phyloP scores from a whole-genome alignment of 257 asterid genomes.

The Nicotiana benthamiana region DNA sequence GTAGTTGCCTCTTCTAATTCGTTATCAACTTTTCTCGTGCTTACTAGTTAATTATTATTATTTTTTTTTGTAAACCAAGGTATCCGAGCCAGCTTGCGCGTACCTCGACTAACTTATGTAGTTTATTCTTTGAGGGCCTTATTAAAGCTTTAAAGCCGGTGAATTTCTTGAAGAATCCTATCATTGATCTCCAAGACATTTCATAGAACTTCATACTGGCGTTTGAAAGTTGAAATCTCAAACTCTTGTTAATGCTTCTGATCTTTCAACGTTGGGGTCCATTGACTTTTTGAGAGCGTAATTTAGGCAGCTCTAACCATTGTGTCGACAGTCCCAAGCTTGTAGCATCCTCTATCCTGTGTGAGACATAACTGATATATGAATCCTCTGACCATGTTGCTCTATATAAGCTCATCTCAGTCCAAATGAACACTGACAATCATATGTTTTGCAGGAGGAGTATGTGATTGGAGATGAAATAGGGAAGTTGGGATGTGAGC shows the following conservation, averaged over 20 bases:
- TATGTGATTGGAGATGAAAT: conserved; percentile 55
- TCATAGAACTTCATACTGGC: not conserved
- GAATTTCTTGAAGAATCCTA: not conserved
- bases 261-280: not conserved
- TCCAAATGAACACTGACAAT: not conserved
- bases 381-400: not conserved
- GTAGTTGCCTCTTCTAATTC: not conserved
- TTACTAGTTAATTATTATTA: not conserved
- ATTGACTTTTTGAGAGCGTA: not conserved
- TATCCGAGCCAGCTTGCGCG: too few species aligned
- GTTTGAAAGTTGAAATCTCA: not conserved
- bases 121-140: too few species aligned
- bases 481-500: conserved; percentile 60
- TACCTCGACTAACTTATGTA: too few species aligned
- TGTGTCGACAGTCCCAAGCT: not conserved
- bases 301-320: not conserved
- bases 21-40: not conserved
- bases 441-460: conserved; percentile 55
- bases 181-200: not conserved
- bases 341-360: not conserved
- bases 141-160: not conserved
- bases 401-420: not conserved
- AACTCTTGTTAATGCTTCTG: not conserved
- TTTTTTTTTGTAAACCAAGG: too few species aligned
- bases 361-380: not conserved